Conservation (phyloP, 208 protist genomes). For the Sergeia podlipaevii region DNA sequence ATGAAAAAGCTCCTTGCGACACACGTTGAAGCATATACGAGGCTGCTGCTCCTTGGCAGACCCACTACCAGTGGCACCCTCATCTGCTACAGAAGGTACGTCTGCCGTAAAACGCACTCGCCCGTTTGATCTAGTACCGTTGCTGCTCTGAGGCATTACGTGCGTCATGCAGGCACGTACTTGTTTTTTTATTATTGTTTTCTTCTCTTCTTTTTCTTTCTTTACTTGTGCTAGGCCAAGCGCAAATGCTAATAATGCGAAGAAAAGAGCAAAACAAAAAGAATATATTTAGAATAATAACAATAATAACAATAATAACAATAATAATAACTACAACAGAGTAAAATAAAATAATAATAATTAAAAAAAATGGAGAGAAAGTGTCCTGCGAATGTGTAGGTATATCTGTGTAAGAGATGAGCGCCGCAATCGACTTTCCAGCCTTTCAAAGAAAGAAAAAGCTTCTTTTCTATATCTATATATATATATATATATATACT, state of each 20-base stretch:
- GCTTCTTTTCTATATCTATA: too few species aligned
- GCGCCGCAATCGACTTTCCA: too few species aligned
- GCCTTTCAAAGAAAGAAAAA: too few species aligned
- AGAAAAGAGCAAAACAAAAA: constrained; percentile 7
- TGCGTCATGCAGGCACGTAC: too few species aligned
- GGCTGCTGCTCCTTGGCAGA: constrained; percentile 21
- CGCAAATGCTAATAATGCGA: neutral
- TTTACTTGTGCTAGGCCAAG: constrained; percentile 1
- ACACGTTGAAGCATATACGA: constrained; percentile 85
- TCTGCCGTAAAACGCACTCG: too few species aligned
- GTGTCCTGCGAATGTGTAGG: too few species aligned
- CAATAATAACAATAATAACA: constrained; percentile 2
- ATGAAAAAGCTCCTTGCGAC: constrained; percentile 85
- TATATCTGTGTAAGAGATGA: too few species aligned
- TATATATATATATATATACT: too few species aligned
- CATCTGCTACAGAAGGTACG: too few species aligned
- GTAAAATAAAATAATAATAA: constrained; percentile 9
- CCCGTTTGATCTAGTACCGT: too few species aligned
- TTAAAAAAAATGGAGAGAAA: constrained; percentile 5
- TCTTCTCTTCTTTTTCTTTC: constrained; percentile 6
- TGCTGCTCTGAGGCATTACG: too few species aligned
- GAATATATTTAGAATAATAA: constrained; percentile 1
- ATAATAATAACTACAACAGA: neutral
- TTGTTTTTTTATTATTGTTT: constrained; percentile 6
- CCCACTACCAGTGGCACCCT: neutral